phyloP scores from a whole-genome alignment of 768 basidiomycete genomes.

The Hydnomerulius pinastri region DNA sequence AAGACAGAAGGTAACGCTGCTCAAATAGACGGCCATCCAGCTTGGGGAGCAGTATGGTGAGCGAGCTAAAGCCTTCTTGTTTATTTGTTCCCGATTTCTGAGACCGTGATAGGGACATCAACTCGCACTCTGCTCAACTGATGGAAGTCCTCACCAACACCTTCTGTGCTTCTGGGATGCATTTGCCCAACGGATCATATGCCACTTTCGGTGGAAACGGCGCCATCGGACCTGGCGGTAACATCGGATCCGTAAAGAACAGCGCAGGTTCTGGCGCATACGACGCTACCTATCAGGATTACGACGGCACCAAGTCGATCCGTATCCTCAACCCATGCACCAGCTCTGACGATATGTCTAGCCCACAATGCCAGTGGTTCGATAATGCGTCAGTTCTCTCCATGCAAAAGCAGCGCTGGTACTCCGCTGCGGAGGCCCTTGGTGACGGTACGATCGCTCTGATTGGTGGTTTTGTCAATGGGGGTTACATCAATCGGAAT shows the following conservation, averaged over 20 bases:
- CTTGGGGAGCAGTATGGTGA: slow-evolving; percentile 73
- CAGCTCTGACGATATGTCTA: slow-evolving; percentile 45
- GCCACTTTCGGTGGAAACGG: slow-evolving; percentile 78
- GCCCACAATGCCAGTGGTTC: slow-evolving; percentile 66
- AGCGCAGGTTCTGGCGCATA: slow-evolving; percentile 49
- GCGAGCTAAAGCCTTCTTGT: neutral
- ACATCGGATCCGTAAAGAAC: slow-evolving; percentile 51
- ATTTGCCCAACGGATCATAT: slow-evolving; percentile 78
- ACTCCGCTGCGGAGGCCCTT: slow-evolving; percentile 72
- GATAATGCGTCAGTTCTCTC: slow-evolving; percentile 62
- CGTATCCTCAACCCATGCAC: slow-evolving; percentile 81
- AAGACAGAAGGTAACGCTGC: slow-evolving; percentile 81
- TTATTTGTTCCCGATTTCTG: neutral
- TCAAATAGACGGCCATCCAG: slow-evolving; percentile 66
- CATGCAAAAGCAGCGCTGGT: slow-evolving; percentile 76
- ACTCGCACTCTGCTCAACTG: slow-evolving; percentile 17
- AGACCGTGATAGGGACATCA: slow-evolving; percentile 22
- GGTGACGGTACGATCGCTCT: slow-evolving; percentile 78
- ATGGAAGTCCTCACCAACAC: slow-evolving; percentile 58
- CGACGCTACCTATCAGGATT: slow-evolving; percentile 75
- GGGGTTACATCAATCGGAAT: slow-evolving; percentile 80
- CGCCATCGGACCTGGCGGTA: slow-evolving; percentile 68
- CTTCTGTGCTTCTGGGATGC: slow-evolving; percentile 84
- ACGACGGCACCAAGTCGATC: slow-evolving; percentile 77
- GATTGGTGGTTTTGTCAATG: slow-evolving; percentile 78